Evolutionary conservation across 257 asterid species (phyloP), one percentile per base, ranked within the genome.

Genomic region (Penstemon davidsonii): DNA sequence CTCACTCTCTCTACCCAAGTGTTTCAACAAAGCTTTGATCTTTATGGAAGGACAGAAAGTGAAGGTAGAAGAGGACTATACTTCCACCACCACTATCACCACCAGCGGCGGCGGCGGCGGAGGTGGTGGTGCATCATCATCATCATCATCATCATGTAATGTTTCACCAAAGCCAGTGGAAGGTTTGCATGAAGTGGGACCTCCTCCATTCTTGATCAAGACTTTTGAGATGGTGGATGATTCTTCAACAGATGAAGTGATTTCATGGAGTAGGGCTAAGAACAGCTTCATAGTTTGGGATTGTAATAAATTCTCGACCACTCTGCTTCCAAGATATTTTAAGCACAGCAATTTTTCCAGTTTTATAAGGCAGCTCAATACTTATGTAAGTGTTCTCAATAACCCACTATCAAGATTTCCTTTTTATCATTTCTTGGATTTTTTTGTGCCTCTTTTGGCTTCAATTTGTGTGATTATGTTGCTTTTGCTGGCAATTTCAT

Each of bases 281-380:
- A 94, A 94, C 78, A 94, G 98, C 81, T 94, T 92, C 79, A 51
- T 92, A 19, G 98, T 92, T 33, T 90, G 97, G 97, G 98, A 92
- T 68, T 80, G 81, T 42, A 87, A 83, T 41, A 58, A 60, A 43
- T 89, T 94, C 53, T 88, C 99, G 11, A 76, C 89, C n/a, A 61
- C 87, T 76, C 76, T 94, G 83, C 87, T 94, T 19, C 99, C 99
- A 4, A 86, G 51, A 73, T 79, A 82, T 73, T 94, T 94, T 86
- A 94, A 91, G 86, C 99, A 94, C 75, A 76, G 78, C 37, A 94
- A 94, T 71, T 94, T 94, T 79, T 91, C 99, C 15, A 94, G 97
- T 80, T 94, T 94, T 81, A 69, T 94, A 55, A 93, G 99, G 4
- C 99, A 94, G 93, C 98, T 94, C 60, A 94, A 94, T 71, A 91